These are phyloP conservation scores for Liquidambar formosana DNA, from an alignment of 164 flowering plant species.

Conservation along the genomic window DNA sequence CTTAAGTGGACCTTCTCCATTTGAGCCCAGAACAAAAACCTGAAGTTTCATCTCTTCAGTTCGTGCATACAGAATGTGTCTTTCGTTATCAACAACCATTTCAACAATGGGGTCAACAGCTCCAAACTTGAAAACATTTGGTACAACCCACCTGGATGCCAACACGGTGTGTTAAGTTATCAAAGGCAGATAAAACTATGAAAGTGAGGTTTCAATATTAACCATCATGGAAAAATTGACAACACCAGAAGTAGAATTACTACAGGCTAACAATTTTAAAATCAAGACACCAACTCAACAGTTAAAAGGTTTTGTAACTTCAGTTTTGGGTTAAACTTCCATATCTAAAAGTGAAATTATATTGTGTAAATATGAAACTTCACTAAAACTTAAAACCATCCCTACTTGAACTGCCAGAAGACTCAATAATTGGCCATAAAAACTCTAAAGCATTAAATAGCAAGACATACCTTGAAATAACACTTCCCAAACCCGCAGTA, in stretches of 20 bases:
- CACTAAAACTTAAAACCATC: not conserved
- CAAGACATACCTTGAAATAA: slow-evolving; percentile 69
- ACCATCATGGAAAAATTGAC: not conserved
- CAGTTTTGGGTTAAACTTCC: not conserved
- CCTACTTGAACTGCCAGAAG: not conserved
- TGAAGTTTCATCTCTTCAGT: slow-evolving; percentile 93
- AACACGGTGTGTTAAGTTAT: not conserved
- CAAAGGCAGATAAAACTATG: not conserved
- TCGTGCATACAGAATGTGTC: slow-evolving; percentile 83
- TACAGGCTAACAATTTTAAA: not conserved
- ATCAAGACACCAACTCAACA: not conserved
- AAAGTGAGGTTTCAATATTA: not conserved
- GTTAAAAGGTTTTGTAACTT: not conserved
- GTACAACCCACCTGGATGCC: slow-evolving; percentile 86
- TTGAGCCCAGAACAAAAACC: slow-evolving; percentile 70
- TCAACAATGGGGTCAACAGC: slow-evolving; percentile 90
- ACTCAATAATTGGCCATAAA: not conserved
- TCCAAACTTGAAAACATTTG: slow-evolving; percentile 91
- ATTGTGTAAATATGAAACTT: not conserved
- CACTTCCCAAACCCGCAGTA: slow-evolving; percentile 82
- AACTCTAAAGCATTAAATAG: not conserved
- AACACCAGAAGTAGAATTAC: not conserved
- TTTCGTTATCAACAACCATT: slow-evolving; percentile 90
- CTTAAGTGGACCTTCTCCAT: slow-evolving; percentile 80
- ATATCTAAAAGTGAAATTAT: not conserved